Conservation (phyloP, 2,329 filamentous ascomycete species). For the Alternaria solani region DNA sequence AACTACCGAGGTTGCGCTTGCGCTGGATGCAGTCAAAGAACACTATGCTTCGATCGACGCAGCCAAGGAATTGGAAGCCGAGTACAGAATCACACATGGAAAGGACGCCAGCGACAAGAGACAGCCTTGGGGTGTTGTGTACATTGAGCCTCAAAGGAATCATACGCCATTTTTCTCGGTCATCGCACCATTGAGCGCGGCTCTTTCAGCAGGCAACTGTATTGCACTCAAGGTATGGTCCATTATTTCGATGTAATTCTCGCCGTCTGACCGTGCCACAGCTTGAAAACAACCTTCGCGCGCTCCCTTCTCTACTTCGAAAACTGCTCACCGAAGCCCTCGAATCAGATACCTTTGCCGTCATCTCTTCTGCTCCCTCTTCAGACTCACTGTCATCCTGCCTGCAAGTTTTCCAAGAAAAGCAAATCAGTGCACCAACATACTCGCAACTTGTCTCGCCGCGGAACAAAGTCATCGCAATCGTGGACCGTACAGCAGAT, state of each 20-base stretch:
- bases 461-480: constrained; percentile 56
- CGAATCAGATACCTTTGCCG: constrained; percentile 59
- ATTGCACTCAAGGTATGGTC: constrained; percentile 57
- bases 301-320: constrained; percentile 48
- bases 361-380: constrained; percentile 48
- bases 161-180: constrained; percentile 59
- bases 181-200: constrained; percentile 51
- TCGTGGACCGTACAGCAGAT: constrained; percentile 69
- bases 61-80: constrained; percentile 49
- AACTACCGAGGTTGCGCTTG: constrained; percentile 53
- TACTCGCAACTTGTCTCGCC: constrained; percentile 49
- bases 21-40: constrained; percentile 51
- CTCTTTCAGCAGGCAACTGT: constrained; percentile 62
- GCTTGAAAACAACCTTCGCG: constrained; percentile 53
- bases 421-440: constrained; percentile 14
- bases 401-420: constrained; percentile 48
- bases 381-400: constrained; percentile 32
- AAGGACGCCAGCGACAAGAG: constrained; percentile 49
- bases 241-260: background rate
- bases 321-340: constrained; percentile 52
- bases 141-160: constrained; percentile 56
- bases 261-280: constrained; percentile 19
- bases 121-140: constrained; percentile 54
- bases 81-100: constrained; percentile 55
- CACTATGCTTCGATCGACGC: constrained; percentile 54